phyloP scores from a whole-genome alignment of 495 filamentous ascomycete species.

The Podospora fimiseda region DNA sequence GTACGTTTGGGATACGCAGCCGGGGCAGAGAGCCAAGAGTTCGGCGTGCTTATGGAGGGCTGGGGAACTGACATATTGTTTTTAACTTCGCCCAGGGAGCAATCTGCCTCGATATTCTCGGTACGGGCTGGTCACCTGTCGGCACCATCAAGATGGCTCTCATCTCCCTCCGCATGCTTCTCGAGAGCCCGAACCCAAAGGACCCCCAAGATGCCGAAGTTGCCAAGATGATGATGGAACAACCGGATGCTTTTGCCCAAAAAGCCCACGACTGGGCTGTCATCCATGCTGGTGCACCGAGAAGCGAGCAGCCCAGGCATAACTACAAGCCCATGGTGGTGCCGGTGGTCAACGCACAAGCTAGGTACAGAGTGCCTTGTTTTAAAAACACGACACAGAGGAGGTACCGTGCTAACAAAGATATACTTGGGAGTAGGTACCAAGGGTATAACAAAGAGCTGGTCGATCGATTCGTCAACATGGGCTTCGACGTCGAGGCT shows the following conservation, averaged over 20 bases:
- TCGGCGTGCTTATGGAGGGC: too few species aligned
- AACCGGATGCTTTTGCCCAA: conserved; percentile 70
- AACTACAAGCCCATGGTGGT: conserved; percentile 12
- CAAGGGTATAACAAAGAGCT: conserved; percentile 83
- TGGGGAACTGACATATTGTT: too few species aligned
- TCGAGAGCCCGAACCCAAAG: conserved; percentile 89
- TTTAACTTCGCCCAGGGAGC: conserved; percentile 67
- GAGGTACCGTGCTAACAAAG: conserved; percentile 1
- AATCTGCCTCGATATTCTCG: conserved; percentile 93
- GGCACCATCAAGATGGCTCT: conserved; percentile 94
- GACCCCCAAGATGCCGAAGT: conserved; percentile 97
- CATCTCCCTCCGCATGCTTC: conserved; percentile 84
- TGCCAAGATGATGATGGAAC: conserved; percentile 77
- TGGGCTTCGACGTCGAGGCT: conserved; percentile 88
- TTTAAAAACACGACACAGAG: not conserved
- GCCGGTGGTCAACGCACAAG: conserved; percentile 26
- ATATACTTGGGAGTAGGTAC: conserved; percentile 51
- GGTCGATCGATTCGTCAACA: conserved; percentile 80
- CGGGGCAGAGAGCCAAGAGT: not conserved
- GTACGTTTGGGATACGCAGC: conserved; percentile 43
- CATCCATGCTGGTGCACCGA: conserved; percentile 73
- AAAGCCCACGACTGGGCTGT: conserved; percentile 89
- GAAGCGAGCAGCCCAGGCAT: conserved; percentile 19
- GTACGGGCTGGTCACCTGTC: conserved; percentile 86
- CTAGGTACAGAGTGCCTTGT: conserved; percentile 24